Base-by-base conservation (phyloP, 306 rosid genomes). In the Mimosa bimucronata region DNA sequence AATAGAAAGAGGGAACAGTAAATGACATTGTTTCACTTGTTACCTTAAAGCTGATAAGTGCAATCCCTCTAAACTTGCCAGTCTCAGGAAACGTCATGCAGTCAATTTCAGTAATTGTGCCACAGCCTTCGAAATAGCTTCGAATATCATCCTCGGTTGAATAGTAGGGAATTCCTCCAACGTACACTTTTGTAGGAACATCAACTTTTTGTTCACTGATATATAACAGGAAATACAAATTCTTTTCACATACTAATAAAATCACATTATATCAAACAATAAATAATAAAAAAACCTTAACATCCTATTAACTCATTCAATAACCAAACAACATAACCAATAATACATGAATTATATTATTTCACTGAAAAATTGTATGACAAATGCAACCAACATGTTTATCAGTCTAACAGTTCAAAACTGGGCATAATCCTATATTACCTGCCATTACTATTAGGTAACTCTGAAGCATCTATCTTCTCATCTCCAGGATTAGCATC, bases 21-120 rank as follows among this genome's bases (percentile, higher is more conserved):
- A 71, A 16, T 46, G 55, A 78, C 48, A 40, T 1, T 38, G 80
- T 19, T 68, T 30, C 44, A 50, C 66, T 83, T 66, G 79, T 78
- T 70, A 93, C 99, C 98, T 93, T 95, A 79, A 93, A 95, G 86
- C 65, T 88, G 71, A 95, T 87, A 69, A 95, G 85, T 45, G 98
- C 94, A 83, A 95, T 95, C 77, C 99, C 99, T 87, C 95, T 89
- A 75, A 95, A 95, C 78, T 95, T 95, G 57, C 97, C 99, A 53
- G 78, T 95, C 80, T 95, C 99, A 19, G 97, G 97, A 87, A 95
- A 95, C 71, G 4, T 87, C 99, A 93, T 90, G 84, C 97, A 93
- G 83, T 95, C 96, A 84, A 95, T 61, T 77, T 91, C 97, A 41
- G 92, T 92, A 12, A 95, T 85, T 58, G 98, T 89, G 66, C 99